Percentiles rank a stretch among this genome's conserved stretches.
phyloP scores from a whole-genome alignment of 345 rosid genomes.

The Barbarea vulgaris region DNA sequence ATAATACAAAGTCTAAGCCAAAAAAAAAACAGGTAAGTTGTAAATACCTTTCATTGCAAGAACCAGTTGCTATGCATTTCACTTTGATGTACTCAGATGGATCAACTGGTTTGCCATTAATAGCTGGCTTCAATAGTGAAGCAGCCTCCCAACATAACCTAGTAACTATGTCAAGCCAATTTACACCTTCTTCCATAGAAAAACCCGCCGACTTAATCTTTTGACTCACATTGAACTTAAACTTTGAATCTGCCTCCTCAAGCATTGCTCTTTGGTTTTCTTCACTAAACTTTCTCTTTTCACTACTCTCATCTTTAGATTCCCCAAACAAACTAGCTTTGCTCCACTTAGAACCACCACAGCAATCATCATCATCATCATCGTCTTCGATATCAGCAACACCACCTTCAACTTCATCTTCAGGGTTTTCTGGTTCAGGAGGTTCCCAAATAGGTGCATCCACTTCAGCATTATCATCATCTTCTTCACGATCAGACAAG shows the following conservation, averaged over 20 bases:
- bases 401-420: slow-evolving; percentile 59
- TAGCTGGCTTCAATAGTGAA: slow-evolving; percentile 64
- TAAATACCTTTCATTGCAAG: slow-evolving; percentile 66
- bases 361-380: slow-evolving; percentile 64
- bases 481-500: slow-evolving; percentile 39
- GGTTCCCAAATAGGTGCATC: slow-evolving; percentile 69
- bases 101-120: slow-evolving; percentile 61
- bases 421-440: slow-evolving; percentile 76
- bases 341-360: slow-evolving; percentile 68
- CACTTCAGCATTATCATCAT: slow-evolving; percentile 11
- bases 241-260: slow-evolving; percentile 68
- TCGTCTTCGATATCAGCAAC: slow-evolving; percentile 62
- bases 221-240: slow-evolving; percentile 63
- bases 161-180: slow-evolving; percentile 75
- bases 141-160: slow-evolving; percentile 93
- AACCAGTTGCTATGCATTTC: slow-evolving; percentile 92
- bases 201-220: slow-evolving; percentile 61
- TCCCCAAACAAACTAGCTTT: slow-evolving; percentile 58
- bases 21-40: not conserved
- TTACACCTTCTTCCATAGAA: slow-evolving; percentile 47
- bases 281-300: slow-evolving; percentile 54
- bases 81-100: slow-evolving; percentile 73
- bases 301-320: slow-evolving; percentile 44
- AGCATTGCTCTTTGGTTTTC: slow-evolving; percentile 61
- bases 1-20: slow-evolving; percentile 11